Evolutionary conservation across 2,329 filamentous ascomycete species (phyloP), one percentile per base, ranked within the genome.

Genomic region (Harringtonia aguacate): DNA sequence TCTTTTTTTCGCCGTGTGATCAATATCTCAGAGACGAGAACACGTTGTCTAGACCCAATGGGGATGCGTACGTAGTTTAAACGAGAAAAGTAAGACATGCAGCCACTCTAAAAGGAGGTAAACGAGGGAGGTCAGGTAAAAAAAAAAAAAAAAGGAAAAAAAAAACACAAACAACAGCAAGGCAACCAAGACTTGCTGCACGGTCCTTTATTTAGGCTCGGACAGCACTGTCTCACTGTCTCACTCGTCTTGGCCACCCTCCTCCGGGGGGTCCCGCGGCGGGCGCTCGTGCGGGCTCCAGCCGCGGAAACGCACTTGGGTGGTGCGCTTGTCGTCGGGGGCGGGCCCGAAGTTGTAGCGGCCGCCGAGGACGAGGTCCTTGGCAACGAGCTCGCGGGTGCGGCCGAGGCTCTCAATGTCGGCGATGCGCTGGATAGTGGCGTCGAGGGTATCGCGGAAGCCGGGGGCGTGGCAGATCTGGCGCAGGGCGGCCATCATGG

Each of bases 331-430:
- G 28, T 22, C 18, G 41, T 36, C 35, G 14, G 20, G 10, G 29
- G 29, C 17, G 37, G 12, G 22, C 30, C 57, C 48, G n/a, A 90
- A 73, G 49, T 78, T 73, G 58, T 95, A 95, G 60, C 82, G 83
- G 3, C 88, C 88, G 13, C 85, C 80, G 28, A 89, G 69, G 56
- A 92, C 90, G 33, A 97, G 70, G 61, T 97, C 92, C 67, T 98
- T 98, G 51, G 94, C 85, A 1, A 94, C 94, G 42, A 98, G 61
- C 64, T 98, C 92, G 49, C 90, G 79, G n/a, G 92, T 98, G 50
- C 92, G 73, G 30, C 89, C 90, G 49, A 98, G 70, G 56, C 82
- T 89, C 69, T 98, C 92, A 58, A 98, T 98, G 51, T 84, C 89
- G n/a, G 73, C 66, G 52, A 98, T 98, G 20, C 92, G 76, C 46